Base-by-base conservation (phyloP, 2,329 filamentous ascomycete species). In the Cercospora citrullina region DNA sequence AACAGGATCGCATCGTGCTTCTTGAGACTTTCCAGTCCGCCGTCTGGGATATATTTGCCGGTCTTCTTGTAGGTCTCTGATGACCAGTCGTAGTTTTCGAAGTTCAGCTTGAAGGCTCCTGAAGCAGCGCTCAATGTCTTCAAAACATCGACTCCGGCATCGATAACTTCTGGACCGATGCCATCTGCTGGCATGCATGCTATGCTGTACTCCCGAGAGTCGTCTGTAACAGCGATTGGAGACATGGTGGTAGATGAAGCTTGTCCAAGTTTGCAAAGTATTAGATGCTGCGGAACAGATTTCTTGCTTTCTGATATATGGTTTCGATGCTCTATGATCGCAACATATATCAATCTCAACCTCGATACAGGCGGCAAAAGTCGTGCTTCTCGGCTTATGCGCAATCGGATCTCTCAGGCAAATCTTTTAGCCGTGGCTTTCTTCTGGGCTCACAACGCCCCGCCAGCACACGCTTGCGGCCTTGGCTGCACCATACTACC, bases 181-280 rank as follows among this genome's bases (percentile, higher is more conserved):
- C 89, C 89, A 74, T 91, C 89, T 7, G 87, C 90, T 0, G 89
- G 88, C 64, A 91, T 89, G 31, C 83, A 84, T n/a, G 88, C 88
- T 69, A 90, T 88, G 62, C 76, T 81, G 73, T 85, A 83, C 16
- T 68, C 70, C 28, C 67, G 69, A 9, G 60, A 65, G 88, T 70
- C 66, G 21, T 39, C 16, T 58, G 71, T 65, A 48, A 67, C 67
- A 57, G 73, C 72, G 62, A 72, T 68, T 48, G 71, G 72, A 60
- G 73, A 75, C 73, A 75, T 75, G 57, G 16, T 71, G 64, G 31
- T 33, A 53, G 31, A 36, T 53, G 18, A 28, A 21, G 21, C 18
- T 51, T 16, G 10, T 18, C 42, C 42, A 18, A 21, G 18, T 48
- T 12, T 53, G 48, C 18, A 16, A 26, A 26, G 10, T 53, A 53